Evolutionary conservation across 1,284 basidiomycete species (phyloP), one percentile per base, ranked within the genome.

Genomic region (Phellopilus nigrolimitatus): DNA sequence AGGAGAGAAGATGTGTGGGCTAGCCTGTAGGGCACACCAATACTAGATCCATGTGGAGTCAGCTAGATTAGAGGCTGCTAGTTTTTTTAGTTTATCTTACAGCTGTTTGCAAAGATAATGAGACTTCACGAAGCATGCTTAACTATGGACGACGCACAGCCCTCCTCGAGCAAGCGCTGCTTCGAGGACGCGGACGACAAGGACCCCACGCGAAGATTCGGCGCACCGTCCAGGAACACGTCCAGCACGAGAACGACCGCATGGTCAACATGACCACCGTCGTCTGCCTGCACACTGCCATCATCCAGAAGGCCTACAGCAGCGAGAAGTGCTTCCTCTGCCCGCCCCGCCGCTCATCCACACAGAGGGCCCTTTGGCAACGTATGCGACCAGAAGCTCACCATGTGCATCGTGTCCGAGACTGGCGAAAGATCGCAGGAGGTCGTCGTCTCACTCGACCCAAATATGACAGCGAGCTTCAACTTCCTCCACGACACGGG

Each of bases 291-390:
- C 90, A 93, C 60, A 90, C 91, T 27, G 88, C 90, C 17, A 91
- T 92, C 41, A 91, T 91, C 0, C 91, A 93, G 71, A 94, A 94
- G 68, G 92, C 89, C 7, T 94, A 94, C 64, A 91, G 91, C 48
- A 89, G 82, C 64, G 91, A 94, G 70, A 94, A 94, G 68, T 87
- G 91, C 46, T 93, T 92, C 65, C 78, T 94, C 44, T 91, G 89
- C 62, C 91, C 91, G 2, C 91, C 91, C 3, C 91, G 91, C n/a
- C 80, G 92, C 56, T 89, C 94, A 41, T 86, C 88, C 59, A 87
- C 94, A 59, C 86, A 88, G 61, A n/a, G 89, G 91, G 12, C 87
- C 90, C 2, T 78, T 89, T 24, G 84, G 81, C 78, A 80, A 88
- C 57, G 80, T 91, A 73, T 84, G 84, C 49, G 73, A 76, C 39